phyloP scores from a whole-genome alignment of 768 basidiomycete genomes.

The Pisolithus marmoratus region DNA sequence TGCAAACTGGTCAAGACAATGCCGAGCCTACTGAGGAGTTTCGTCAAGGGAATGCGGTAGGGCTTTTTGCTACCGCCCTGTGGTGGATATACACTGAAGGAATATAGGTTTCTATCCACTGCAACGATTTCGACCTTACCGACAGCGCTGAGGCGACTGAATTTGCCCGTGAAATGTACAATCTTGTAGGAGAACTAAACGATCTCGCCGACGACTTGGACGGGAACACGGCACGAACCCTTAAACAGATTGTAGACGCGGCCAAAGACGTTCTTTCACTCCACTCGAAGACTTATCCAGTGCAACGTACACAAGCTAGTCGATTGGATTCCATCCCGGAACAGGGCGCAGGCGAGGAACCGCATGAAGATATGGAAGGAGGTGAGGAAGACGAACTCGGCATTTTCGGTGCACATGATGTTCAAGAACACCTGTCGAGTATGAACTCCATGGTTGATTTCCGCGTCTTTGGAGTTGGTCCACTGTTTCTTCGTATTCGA shows the following conservation, averaged over 20 bases:
- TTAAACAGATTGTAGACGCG: slow-evolving; percentile 1
- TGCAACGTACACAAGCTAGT: not conserved
- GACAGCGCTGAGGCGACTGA: no score
- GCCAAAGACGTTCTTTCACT: not conserved
- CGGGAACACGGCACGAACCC: not conserved
- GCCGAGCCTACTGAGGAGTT: no score
- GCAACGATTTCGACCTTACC: not conserved
- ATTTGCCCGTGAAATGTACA: no score
- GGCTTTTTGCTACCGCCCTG: no score
- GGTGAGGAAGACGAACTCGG: slow-evolving; percentile 2
- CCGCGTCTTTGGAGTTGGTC: not conserved
- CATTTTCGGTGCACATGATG: no score
- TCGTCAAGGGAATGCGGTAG: no score
- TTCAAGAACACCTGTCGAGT: not conserved
- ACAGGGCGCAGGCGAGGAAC: not conserved
- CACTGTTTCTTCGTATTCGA: not conserved
- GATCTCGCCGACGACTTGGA: no score
- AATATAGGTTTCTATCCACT: slow-evolving; percentile 2
- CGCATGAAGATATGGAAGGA: not conserved
- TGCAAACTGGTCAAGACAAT: no score
- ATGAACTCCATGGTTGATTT: slow-evolving; percentile 1
- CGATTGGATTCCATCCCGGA: not conserved
- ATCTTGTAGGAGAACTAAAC: no score
- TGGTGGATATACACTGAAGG: slow-evolving; percentile 8
- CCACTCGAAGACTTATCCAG: no score